phyloP scores from a whole-genome alignment of 78 protist species.

The Creolimax fragrantissima region DNA sequence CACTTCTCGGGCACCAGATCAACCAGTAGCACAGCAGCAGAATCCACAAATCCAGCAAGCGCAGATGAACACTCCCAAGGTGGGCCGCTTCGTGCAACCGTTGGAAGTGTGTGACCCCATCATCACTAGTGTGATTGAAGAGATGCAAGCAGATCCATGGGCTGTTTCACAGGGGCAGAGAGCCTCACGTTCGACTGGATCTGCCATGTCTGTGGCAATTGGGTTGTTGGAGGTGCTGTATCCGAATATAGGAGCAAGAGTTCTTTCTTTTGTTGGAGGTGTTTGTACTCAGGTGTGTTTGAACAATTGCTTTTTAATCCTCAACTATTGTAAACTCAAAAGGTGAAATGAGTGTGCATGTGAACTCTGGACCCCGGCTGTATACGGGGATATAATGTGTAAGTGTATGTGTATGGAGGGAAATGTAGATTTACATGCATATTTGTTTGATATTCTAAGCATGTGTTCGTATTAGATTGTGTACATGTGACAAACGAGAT shows the following conservation, averaged over 20 bases:
- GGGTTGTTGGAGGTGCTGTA: conserved; percentile 41
- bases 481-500: no score
- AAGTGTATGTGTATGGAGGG: no score
- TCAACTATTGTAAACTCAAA: no score
- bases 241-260: conserved; percentile 68
- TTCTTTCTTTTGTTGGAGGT: conserved; percentile 82
- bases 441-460: no score
- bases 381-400: no score
- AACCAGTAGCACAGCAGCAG: no score
- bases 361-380: no score
- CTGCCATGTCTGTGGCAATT: conserved; percentile 85
- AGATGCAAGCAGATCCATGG: conserved; percentile 83
- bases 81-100: conserved; percentile 65
- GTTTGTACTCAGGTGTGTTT: conserved; percentile 63
- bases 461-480: no score
- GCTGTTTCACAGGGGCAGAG: conserved; percentile 66
- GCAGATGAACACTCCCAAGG: neutral
- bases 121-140: conserved; percentile 76
- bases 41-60: neutral
- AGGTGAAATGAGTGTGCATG: no score
- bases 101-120: conserved; percentile 64
- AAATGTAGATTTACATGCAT: no score
- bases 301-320: no score
- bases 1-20: no score
- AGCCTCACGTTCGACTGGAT: conserved; percentile 78